phyloP scores from a whole-genome alignment of 2,329 filamentous ascomycete genomes.

The Xylariaceae sp. region DNA sequence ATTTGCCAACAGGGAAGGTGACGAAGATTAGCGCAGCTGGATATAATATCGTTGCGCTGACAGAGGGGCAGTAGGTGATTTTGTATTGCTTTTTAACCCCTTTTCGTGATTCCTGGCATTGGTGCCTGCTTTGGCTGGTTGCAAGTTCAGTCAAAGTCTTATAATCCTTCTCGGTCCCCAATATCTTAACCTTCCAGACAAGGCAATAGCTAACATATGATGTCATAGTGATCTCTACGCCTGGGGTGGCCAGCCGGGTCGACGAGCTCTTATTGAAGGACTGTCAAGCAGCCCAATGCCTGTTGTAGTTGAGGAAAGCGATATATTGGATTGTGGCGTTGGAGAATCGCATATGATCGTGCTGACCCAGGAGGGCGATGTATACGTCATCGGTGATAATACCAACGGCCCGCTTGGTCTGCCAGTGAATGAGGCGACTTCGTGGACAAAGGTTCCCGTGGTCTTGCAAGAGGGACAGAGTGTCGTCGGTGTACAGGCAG shows the following conservation, averaged over 20 bases:
- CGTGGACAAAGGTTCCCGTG: conserved; percentile 44
- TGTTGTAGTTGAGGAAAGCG: conserved; percentile 49
- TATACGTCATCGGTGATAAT: conserved; percentile 62
- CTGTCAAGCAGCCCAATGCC: conserved; percentile 45
- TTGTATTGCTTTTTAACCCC: background rate
- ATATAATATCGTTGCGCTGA: conserved; percentile 61
- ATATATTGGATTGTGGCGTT: conserved; percentile 60
- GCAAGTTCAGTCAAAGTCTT: background rate
- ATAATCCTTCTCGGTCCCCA: too few relatives aligned
- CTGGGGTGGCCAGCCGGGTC: conserved; percentile 56
- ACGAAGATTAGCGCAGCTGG: conserved; percentile 58
- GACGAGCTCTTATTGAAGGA: conserved; percentile 36
- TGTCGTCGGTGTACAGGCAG: conserved; percentile 50
- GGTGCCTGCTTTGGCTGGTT: background rate
- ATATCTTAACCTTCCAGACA: background rate
- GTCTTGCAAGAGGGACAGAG: conserved; percentile 29
- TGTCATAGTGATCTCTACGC: conserved; percentile 53
- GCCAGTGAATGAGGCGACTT: conserved; percentile 23
- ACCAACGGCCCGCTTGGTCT: conserved; percentile 62
- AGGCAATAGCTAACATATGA: background rate
- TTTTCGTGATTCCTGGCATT: background rate
- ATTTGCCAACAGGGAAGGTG: conserved; percentile 55
- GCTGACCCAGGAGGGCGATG: conserved; percentile 49
- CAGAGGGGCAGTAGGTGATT: conserved; percentile 44
- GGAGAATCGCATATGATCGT: conserved; percentile 63